Conservation (phyloP, 495 filamentous ascomycete genomes). For the Neurospora tetrasperma region DNA sequence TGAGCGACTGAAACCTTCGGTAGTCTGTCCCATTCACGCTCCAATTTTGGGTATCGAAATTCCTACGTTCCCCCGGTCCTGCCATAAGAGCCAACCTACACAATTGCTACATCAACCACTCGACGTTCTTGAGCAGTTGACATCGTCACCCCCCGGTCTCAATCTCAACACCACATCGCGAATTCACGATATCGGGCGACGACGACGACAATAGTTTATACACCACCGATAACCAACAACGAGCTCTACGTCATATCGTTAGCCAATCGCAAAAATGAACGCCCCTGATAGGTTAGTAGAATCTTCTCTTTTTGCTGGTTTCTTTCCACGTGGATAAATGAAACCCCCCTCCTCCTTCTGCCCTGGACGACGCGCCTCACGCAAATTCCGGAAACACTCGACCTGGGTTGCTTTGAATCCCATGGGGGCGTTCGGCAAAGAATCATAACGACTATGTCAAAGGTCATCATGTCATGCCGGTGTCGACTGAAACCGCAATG, state of each 20-base stretch:
- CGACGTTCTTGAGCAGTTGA: not conserved
- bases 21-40: not conserved
- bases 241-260: not conserved
- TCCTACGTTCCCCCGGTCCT: not conserved
- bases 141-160: not conserved
- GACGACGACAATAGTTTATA: not conserved
- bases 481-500: not conserved
- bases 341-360: not conserved
- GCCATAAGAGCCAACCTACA: too few relatives aligned
- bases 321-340: not conserved
- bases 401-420: not conserved
- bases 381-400: not conserved
- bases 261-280: conserved; percentile 45
- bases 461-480: not conserved
- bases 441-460: not conserved
- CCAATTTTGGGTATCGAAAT: not conserved
- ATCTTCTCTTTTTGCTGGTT: conserved; percentile 2
- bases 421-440: not conserved
- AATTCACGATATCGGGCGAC: not conserved
- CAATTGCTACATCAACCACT: not conserved
- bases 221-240: not conserved
- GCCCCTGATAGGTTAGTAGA: conserved; percentile 54
- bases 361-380: not conserved
- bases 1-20: not conserved
- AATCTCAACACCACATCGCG: not conserved